Evolutionary conservation across 176 grass and related monocot species (phyloP).

Genomic region (Chloris gayana): DNA sequence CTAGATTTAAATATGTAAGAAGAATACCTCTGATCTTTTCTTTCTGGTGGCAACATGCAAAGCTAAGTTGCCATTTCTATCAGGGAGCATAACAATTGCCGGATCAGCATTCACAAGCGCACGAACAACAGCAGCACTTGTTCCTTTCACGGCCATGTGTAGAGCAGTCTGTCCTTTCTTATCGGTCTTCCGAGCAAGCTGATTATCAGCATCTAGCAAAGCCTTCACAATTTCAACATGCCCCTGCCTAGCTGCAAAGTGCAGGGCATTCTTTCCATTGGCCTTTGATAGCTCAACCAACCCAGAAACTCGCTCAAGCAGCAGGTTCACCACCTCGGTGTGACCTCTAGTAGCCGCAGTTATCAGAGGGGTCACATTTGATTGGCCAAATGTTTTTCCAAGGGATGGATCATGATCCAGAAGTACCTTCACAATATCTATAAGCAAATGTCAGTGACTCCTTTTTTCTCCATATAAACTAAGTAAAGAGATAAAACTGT

Average conservation of each 20-base stretch:
- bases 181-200: slow-evolving; percentile 92
- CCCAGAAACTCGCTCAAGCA: slow-evolving; percentile 66
- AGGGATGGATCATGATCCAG: slow-evolving; percentile 75
- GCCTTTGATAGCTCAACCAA: slow-evolving; percentile 72
- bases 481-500: slow-evolving; percentile 8
- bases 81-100: slow-evolving; percentile 90
- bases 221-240: slow-evolving; percentile 80
- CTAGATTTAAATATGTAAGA: not conserved
- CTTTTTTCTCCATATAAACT: not conserved
- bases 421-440: slow-evolving; percentile 89
- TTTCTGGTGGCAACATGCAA: slow-evolving; percentile 95
- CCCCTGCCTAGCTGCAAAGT: slow-evolving; percentile 90
- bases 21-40: slow-evolving; percentile 85
- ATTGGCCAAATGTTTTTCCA: slow-evolving; percentile 83
- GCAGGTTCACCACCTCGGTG: slow-evolving; percentile 70
- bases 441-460: slow-evolving; percentile 29
- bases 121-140: slow-evolving; percentile 59
- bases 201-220: slow-evolving; percentile 66
- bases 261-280: slow-evolving; percentile 92
- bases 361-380: slow-evolving; percentile 93
- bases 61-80: slow-evolving; percentile 87
- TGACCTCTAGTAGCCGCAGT: slow-evolving; percentile 84
- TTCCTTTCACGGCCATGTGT: slow-evolving; percentile 98
- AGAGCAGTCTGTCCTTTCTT: slow-evolving; percentile 97
- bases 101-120: slow-evolving; percentile 88